Percentiles rank a stretch among this genome's conserved stretches.
phyloP scores from a whole-genome alignment of 148 eudicot genomes.

The Spergularia marina region DNA sequence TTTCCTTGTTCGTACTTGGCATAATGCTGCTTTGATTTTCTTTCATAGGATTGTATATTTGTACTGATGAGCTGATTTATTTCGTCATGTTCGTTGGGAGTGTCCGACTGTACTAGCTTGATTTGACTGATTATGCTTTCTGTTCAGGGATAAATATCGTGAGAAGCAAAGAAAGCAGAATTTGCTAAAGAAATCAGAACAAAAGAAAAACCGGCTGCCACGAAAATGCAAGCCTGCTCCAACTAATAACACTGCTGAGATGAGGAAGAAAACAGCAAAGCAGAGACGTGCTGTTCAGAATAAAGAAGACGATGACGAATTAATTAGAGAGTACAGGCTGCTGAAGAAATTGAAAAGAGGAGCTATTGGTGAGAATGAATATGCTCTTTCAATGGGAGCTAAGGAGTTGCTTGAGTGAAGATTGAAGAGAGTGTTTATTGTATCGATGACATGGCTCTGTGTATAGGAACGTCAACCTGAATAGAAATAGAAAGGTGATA shows the following conservation, averaged over 20 bases:
- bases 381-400: conserved; percentile 71
- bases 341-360: conserved; percentile 84
- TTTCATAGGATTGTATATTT: not conserved
- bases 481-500: no score
- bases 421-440: not conserved
- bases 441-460: not conserved
- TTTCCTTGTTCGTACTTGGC: not conserved
- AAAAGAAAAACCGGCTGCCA: conserved; percentile 38
- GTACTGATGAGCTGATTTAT: conserved; percentile 20
- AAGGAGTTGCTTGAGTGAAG: conserved; percentile 56
- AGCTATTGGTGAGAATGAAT: conserved; percentile 65
- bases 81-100: conserved; percentile 1
- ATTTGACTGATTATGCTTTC: not conserved
- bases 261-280: conserved; percentile 81
- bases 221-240: conserved; percentile 44
- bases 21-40: not conserved
- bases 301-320: conserved; percentile 77
- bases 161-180: conserved; percentile 93
- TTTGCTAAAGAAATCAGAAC: conserved; percentile 54
- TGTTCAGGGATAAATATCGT: conserved; percentile 82
- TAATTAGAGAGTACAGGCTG: conserved; percentile 63
- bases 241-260: conserved; percentile 28
- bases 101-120: not conserved
- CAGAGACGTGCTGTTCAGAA: conserved; percentile 75
- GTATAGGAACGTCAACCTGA: not conserved